Conservation (phyloP, 257 asterid species). For the Gentiana straminea region DNA sequence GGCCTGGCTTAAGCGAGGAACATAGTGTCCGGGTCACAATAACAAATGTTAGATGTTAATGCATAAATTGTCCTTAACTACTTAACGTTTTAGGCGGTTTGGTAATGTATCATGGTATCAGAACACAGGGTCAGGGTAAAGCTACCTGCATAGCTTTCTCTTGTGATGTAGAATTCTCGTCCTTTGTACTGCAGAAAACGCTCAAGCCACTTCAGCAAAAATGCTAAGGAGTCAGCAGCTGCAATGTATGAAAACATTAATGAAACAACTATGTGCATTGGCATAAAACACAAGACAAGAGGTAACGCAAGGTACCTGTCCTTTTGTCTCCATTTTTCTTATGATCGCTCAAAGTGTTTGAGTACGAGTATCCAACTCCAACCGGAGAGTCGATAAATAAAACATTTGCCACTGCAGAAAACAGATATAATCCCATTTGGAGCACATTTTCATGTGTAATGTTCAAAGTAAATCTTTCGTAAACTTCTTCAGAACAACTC, state of each 20-base stretch:
- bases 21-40: slow-evolving; percentile 94
- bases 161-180: slow-evolving; percentile 67
- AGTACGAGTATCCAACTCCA: slow-evolving; percentile 92
- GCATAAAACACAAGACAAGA: slow-evolving; percentile 7
- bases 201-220: slow-evolving; percentile 69
- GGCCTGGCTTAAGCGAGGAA: slow-evolving; percentile 91
- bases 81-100: too few species aligned
- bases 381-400: slow-evolving; percentile 89
- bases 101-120: too few species aligned
- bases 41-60: too few species aligned
- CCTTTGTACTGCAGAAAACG: slow-evolving; percentile 87
- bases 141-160: slow-evolving; percentile 96
- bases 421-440: slow-evolving; percentile 4
- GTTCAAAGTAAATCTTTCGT: too few species aligned
- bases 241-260: slow-evolving; percentile 22
- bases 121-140: too few species aligned
- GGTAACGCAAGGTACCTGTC: slow-evolving; percentile 47
- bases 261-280: slow-evolving; percentile 10
- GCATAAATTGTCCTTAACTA: too few species aligned
- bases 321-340: slow-evolving; percentile 68
- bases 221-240: slow-evolving; percentile 74
- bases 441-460: not conserved
- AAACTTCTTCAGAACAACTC: too few species aligned
- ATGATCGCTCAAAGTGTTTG: slow-evolving; percentile 74
- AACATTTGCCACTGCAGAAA: slow-evolving; percentile 69